Evolutionary conservation across 208 protist genomes (phyloP).

Genomic region (Acanthamoeba quina): DNA sequence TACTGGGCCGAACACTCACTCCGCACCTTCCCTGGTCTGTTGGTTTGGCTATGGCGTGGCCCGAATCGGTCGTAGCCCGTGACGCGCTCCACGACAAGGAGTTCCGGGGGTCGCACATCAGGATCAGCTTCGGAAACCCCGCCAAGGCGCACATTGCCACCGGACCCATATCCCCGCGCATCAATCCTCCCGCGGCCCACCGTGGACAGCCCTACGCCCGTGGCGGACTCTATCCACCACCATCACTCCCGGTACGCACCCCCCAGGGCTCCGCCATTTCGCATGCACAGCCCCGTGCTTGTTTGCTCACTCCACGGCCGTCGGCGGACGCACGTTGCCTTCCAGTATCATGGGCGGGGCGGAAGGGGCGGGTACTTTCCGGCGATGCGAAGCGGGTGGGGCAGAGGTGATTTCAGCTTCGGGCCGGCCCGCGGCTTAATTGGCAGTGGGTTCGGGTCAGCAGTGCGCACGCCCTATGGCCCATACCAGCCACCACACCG

Average conservation of each 20-base stretch:
- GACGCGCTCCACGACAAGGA: background rate
- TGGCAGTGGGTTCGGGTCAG: background rate
- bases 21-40: background rate
- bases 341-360: background rate
- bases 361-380: background rate
- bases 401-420: background rate
- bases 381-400: background rate
- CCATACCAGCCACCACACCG: no score
- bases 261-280: background rate
- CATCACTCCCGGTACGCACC: background rate
- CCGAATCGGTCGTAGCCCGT: conserved; percentile 2
- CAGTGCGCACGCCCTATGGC: no score
- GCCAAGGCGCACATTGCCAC: background rate
- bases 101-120: background rate
- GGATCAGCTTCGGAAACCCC: conserved; percentile 37
- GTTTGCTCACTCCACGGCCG: background rate
- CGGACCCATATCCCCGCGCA: background rate
- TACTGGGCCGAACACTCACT: background rate
- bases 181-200: background rate
- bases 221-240: background rate
- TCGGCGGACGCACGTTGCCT: no score
- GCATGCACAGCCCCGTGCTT: background rate
- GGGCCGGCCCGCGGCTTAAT: background rate
- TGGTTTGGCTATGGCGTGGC: background rate
- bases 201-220: background rate